Conservation (phyloP, 306 rosid genomes). For the Vigna radiata region DNA sequence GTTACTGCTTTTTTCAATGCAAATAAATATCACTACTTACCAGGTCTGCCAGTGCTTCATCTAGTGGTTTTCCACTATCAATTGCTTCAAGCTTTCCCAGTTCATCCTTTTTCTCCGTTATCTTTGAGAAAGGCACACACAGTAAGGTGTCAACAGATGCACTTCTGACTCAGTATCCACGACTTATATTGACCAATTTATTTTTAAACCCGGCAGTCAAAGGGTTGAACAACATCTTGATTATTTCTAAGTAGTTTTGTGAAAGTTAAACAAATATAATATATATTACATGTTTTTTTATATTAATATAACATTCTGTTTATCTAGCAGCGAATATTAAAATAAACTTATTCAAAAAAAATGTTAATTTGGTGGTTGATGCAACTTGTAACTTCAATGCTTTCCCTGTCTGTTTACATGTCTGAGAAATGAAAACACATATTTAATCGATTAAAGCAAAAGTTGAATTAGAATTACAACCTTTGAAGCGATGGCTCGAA, state of each 20-base stretch:
- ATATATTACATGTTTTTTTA: not conserved
- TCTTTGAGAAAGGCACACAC: conserved; percentile 44
- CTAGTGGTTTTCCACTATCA: conserved; percentile 86
- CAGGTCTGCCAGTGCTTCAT: conserved; percentile 79
- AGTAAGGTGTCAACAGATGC: conserved; percentile 25
- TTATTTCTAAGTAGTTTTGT: not conserved
- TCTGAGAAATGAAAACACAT: not conserved
- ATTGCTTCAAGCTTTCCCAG: conserved; percentile 69
- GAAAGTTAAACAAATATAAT: not conserved
- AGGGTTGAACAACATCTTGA: not conserved
- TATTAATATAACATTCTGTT: not conserved
- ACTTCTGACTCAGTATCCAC: conserved; percentile 2
- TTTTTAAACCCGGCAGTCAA: not conserved
- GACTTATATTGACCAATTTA: not conserved
- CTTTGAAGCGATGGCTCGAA: conserved; percentile 86
- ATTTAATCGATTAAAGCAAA: not conserved
- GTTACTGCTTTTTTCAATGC: not conserved
- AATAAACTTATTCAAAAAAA: not conserved
- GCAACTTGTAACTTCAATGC: not conserved
- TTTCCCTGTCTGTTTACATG: not conserved
- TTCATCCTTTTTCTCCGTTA: conserved; percentile 63
- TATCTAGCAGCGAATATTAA: not conserved
- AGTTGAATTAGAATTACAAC: conserved; percentile 37
- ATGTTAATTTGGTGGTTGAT: not conserved
- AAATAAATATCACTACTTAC: conserved; percentile 51